phyloP scores from a whole-genome alignment of 2,329 filamentous ascomycete genomes.

The Phyllosticta paracitricarpa region DNA sequence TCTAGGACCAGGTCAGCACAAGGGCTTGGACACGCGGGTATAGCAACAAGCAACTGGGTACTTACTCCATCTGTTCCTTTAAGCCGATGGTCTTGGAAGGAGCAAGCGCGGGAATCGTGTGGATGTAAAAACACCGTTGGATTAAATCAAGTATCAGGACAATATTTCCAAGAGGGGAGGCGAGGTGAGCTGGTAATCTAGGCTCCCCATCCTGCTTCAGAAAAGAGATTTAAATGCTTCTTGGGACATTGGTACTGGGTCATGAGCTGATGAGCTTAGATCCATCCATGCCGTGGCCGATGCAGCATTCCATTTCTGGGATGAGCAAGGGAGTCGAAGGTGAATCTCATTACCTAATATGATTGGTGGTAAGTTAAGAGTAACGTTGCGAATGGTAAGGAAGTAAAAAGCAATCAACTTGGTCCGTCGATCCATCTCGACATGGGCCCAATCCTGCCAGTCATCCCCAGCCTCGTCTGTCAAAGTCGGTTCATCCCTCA shows the following conservation, averaged over 20 bases:
- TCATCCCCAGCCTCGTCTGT: slow-evolving; percentile 15
- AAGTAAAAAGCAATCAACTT: slow-evolving; percentile 25
- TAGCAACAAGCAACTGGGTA: not conserved
- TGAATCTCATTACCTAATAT: slow-evolving; percentile 22
- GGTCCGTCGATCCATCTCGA: slow-evolving; percentile 21
- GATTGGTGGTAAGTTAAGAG: slow-evolving; percentile 22
- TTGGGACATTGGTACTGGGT: slow-evolving; percentile 21
- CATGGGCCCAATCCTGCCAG: slow-evolving; percentile 23
- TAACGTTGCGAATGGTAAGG: slow-evolving; percentile 24
- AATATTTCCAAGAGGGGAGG: slow-evolving; percentile 24
- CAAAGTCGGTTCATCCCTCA: slow-evolving; percentile 15
- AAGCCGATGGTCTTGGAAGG: slow-evolving; percentile 16
- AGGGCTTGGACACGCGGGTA: not conserved
- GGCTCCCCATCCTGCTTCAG: slow-evolving; percentile 14
- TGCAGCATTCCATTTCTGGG: slow-evolving; percentile 19
- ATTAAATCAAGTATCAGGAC: slow-evolving; percentile 22
- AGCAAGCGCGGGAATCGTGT: slow-evolving; percentile 19
- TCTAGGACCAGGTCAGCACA: slow-evolving; percentile 1
- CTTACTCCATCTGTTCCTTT: slow-evolving; percentile 16
- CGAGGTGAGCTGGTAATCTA: slow-evolving; percentile 16
- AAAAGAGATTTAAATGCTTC: slow-evolving; percentile 19
- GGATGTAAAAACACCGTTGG: slow-evolving; percentile 21
- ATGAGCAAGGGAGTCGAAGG: slow-evolving; percentile 19
- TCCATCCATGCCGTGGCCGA: slow-evolving; percentile 20
- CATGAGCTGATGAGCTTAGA: slow-evolving; percentile 17